Conservation (phyloP, 2,329 filamentous ascomycete genomes). For the Epicoccum sorghinum region DNA sequence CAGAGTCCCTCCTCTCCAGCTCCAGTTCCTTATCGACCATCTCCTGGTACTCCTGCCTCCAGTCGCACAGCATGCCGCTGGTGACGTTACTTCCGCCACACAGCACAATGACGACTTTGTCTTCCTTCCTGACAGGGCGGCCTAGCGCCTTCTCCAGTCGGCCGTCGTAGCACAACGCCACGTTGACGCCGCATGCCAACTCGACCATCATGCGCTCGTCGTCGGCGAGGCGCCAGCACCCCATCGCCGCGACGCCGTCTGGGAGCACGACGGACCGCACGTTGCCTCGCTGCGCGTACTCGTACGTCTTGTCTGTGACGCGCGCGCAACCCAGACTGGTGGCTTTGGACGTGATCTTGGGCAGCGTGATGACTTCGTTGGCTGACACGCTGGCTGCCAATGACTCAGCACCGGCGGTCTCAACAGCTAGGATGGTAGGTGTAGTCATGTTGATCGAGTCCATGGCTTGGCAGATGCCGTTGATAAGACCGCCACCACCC, state of each 20-base stretch:
- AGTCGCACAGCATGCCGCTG: slow-evolving; percentile 57
- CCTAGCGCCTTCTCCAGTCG: slow-evolving; percentile 65
- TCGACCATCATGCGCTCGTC: slow-evolving; percentile 84
- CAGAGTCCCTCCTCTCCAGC: slow-evolving; percentile 25
- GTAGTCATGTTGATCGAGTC: slow-evolving; percentile 49
- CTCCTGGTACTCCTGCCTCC: slow-evolving; percentile 50
- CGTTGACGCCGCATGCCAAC: slow-evolving; percentile 79
- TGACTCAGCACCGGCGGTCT: slow-evolving; percentile 76
- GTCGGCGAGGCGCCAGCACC: slow-evolving; percentile 77
- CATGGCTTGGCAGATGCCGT: slow-evolving; percentile 75
- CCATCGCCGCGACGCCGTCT: slow-evolving; percentile 80
- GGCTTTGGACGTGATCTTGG: slow-evolving; percentile 76
- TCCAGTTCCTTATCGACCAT: slow-evolving; percentile 25
- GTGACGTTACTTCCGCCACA: slow-evolving; percentile 71
- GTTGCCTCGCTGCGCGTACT: slow-evolving; percentile 62
- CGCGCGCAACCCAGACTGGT: slow-evolving; percentile 74
- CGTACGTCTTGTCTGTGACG: slow-evolving; percentile 72
- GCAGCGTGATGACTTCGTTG: slow-evolving; percentile 65
- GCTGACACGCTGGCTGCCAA: slow-evolving; percentile 67
- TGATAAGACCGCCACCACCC: slow-evolving; percentile 80
- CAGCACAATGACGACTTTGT: slow-evolving; percentile 81
- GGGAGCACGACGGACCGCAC: slow-evolving; percentile 68
- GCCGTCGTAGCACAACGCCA: slow-evolving; percentile 71
- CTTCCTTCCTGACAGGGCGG: slow-evolving; percentile 66
- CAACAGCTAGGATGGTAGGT: slow-evolving; percentile 69